Evolutionary conservation across 305 asterid species (phyloP).

Genomic region (Fraxinus dipetala): DNA sequence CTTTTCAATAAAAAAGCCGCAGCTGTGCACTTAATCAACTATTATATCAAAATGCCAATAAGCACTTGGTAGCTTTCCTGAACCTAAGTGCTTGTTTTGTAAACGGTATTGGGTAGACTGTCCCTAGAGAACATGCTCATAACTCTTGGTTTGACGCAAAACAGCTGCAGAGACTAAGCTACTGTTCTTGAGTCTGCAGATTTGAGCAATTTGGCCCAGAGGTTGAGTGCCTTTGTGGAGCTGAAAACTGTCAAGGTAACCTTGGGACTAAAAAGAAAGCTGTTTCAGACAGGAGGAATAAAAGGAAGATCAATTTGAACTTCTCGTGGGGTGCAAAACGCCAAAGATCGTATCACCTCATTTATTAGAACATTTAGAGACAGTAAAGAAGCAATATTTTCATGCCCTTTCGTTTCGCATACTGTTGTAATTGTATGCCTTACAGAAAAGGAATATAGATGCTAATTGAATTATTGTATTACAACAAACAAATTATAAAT

Average conservation of each 20-base stretch:
- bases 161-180: background rate
- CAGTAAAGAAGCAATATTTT: constrained; percentile 12
- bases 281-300: constrained; percentile 28
- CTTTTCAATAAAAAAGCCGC: background rate
- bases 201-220: constrained; percentile 72
- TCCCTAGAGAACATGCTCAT: background rate
- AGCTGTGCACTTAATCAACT: background rate
- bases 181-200: constrained; percentile 37
- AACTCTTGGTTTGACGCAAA: background rate
- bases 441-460: constrained; percentile 19
- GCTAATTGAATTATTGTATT: constrained; percentile 16
- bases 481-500: background rate
- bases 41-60: too few relatives aligned
- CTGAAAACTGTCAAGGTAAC: constrained; percentile 68
- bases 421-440: constrained; percentile 11
- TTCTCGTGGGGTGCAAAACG: constrained; percentile 69
- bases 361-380: background rate
- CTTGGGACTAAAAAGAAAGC: constrained; percentile 66
- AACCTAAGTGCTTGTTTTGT: background rate
- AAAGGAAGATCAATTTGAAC: constrained; percentile 23
- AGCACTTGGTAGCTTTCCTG: background rate
- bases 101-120: background rate
- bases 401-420: constrained; percentile 21
- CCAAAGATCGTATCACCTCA: constrained; percentile 47
- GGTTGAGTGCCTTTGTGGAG: constrained; percentile 81